These are phyloP conservation scores for Kwoniella botswanensis DNA, from an alignment of 768 basidiomycete genomes.

Conservation along the genomic window DNA sequence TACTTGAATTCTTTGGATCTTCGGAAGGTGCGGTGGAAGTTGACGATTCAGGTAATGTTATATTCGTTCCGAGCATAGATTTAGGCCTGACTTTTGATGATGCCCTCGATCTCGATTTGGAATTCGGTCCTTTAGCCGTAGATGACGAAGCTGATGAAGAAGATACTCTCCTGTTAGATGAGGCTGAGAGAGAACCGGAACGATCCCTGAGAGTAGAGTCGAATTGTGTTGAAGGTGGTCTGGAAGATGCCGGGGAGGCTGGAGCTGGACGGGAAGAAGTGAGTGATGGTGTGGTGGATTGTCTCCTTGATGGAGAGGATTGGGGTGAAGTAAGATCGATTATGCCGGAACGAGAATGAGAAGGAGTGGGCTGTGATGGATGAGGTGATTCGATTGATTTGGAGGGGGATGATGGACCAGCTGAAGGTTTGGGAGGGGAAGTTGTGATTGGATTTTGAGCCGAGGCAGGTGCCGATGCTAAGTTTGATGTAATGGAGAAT, in stretches of 20 bases:
- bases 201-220: slow-evolving; percentile 13
- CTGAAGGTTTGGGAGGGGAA: not conserved
- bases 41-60: slow-evolving; percentile 18
- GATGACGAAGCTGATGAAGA: slow-evolving; percentile 7
- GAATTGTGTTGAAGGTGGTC: slow-evolving; percentile 18
- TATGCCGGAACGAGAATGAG: slow-evolving; percentile 1
- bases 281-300: slow-evolving; percentile 15
- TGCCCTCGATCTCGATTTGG: slow-evolving; percentile 2
- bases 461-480: not conserved
- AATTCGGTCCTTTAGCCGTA: not conserved
- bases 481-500: not conserved
- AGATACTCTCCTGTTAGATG: not conserved
- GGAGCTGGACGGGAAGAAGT: slow-evolving; percentile 43
- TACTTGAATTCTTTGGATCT: not conserved
- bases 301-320: slow-evolving; percentile 9
- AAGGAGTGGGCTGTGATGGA: slow-evolving; percentile 4
- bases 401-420: not conserved
- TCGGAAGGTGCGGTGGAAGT: not conserved
- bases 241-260: slow-evolving; percentile 42
- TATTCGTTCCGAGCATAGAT: slow-evolving; percentile 19
- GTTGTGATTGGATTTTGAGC: not conserved
- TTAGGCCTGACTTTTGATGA: slow-evolving; percentile 16
- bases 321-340: slow-evolving; percentile 3
- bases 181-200: slow-evolving; percentile 24
- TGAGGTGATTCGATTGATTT: not conserved